Evolutionary conservation across 139 green algal species (phyloP), one percentile per base, ranked within the genome.

Genomic region (Chlorella sp.): DNA sequence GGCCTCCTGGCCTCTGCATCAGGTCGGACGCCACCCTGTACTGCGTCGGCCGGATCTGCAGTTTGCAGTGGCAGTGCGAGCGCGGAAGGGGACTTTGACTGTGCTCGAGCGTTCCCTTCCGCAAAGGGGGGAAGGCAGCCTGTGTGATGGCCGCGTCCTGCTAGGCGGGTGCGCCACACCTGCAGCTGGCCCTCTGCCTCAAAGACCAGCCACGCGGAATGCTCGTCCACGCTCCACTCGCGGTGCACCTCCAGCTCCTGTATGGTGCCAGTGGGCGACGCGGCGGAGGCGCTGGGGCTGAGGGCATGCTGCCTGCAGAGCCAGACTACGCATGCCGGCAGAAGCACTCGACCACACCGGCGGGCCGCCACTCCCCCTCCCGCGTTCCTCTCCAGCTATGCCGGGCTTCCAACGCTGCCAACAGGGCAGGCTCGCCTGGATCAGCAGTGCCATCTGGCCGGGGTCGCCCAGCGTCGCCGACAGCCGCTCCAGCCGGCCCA

Each of bases 1-100:
- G 79, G 53, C 55, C 31, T 21, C 84, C 84, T 0, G 67, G 51
- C 50, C 84, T 33, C 9, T 53, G 5, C 31, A 92, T 80, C 33
- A 92, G 74, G 31, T 85, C 56, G 31, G 61, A 0, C 0, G 85
- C 83, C 17, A 89, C 67, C 19, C 43, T 29, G 51, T 90, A 38
- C 80, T 92, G 87, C 35, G 27, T 41, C 3, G 81, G 85, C 21
- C 87, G 74, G 59, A 92, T 92, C 81, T 90, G 83, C 55, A 91
- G 82, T 58, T 66, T n/a, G n/a, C n/a, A n/a, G n/a, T n/a, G n/a
- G n/a, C n/a, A n/a, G n/a, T n/a, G n/a, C n/a, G n/a, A n/a, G n/a
- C n/a, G n/a, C n/a, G n/a, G n/a, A n/a, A n/a, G n/a, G n/a, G n/a
- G n/a, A n/a, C n/a, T n/a, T n/a, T n/a, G n/a, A n/a, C n/a, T n/a